Percentiles rank a stretch among this genome's conserved stretches.
phyloP scores from a whole-genome alignment of 1,139 yeast species.

The Yamadazyma pseudoaaseri region DNA sequence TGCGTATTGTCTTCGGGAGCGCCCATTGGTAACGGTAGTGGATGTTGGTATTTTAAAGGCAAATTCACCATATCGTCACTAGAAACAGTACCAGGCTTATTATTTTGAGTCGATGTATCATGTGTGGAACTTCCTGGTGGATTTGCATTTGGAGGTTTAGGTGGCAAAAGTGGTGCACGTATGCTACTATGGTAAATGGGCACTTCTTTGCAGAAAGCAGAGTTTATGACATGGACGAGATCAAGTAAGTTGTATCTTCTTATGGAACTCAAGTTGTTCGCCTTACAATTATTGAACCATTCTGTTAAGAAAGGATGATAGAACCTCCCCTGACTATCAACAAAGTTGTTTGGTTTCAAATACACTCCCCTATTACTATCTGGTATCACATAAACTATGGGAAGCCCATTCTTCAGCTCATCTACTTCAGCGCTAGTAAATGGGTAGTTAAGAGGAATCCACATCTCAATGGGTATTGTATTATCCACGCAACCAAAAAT shows the following conservation, averaged over 20 bases:
- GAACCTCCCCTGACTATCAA: conserved; percentile 73
- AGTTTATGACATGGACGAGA: conserved; percentile 35
- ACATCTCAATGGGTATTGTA: conserved; percentile 62
- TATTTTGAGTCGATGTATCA: neutral
- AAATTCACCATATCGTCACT: neutral
- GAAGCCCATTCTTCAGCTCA: conserved; percentile 42
- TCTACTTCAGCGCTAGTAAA: conserved; percentile 15
- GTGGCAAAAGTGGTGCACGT: conserved; percentile 6
- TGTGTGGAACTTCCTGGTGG: neutral
- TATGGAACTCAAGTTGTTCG: conserved; percentile 9
- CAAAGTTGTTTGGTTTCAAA: conserved; percentile 60
- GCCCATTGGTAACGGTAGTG: neutral
- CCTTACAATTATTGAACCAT: conserved; percentile 46
- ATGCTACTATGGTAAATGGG: conserved; percentile 15
- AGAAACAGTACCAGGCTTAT: neutral
- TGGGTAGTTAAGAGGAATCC: conserved; percentile 80
- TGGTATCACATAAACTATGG: conserved; percentile 60
- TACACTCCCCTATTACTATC: conserved; percentile 35
- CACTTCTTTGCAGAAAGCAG: conserved; percentile 39
- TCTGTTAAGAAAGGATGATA: conserved; percentile 66
- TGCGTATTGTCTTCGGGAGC: too few species aligned
- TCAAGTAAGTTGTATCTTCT: conserved; percentile 34
- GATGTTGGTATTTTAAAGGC: conserved; percentile 1
- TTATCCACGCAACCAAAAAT: conserved; percentile 51
- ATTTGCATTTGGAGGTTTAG: conserved; percentile 2